These are phyloP conservation scores for Magnolia sinica DNA, from an alignment of 164 flowering plant species.

Conservation along the genomic window DNA sequence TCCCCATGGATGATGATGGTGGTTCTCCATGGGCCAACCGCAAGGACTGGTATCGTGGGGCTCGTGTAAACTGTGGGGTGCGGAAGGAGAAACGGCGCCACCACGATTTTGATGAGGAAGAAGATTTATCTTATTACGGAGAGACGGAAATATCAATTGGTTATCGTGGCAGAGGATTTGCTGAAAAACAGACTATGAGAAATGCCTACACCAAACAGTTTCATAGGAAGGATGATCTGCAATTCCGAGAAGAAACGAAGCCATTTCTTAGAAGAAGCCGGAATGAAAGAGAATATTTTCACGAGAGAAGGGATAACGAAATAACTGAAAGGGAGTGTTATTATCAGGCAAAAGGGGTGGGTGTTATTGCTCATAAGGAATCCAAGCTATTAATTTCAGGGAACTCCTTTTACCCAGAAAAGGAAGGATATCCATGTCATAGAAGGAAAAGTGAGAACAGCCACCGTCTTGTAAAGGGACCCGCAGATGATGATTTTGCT, in stretches of 20 bases:
- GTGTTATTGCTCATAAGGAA: conserved; percentile 14
- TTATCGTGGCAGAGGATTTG: conserved; percentile 18
- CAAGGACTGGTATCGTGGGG: conserved; percentile 16
- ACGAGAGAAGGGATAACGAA: conserved; percentile 17
- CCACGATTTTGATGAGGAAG: conserved; percentile 17
- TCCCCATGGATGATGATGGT: conserved; percentile 13
- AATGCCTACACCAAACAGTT: conserved; percentile 14
- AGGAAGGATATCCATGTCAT: conserved; percentile 22
- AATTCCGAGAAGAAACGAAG: conserved; percentile 18
- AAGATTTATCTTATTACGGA: conserved; percentile 23
- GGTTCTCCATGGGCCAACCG: conserved; percentile 12
- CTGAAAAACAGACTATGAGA: conserved; percentile 9
- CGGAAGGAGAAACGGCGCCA: conserved; percentile 15
- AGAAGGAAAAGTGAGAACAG: conserved; percentile 18
- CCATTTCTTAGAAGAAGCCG: conserved; percentile 18
- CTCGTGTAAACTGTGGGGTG: conserved; percentile 18
- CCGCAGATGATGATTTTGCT: conserved; percentile 16
- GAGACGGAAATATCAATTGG: conserved; percentile 14
- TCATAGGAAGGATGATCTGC: conserved; percentile 18
- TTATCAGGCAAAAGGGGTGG: conserved; percentile 17
- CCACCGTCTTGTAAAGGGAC: conserved; percentile 15
- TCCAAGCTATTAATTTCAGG: conserved; percentile 18
- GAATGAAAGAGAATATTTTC: conserved; percentile 23
- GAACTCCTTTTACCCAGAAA: conserved; percentile 14
- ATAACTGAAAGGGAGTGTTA: conserved; percentile 17